A percentile compares a stretch with the other conserved stretches of the same genome.
phyloP scores from a whole-genome alignment of 306 rosid genomes.

The Oemleria cerasiformis region DNA sequence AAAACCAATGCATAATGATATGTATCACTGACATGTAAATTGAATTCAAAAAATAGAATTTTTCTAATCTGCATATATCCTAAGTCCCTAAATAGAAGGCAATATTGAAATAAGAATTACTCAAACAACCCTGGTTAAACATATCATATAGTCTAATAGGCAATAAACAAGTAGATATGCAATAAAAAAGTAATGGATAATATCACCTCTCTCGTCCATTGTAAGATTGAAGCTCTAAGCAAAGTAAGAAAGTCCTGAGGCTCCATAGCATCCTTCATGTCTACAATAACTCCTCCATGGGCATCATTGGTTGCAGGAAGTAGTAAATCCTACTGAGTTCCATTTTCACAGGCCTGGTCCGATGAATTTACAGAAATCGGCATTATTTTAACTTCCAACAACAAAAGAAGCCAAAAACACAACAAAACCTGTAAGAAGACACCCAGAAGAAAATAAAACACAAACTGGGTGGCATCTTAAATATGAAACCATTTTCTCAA shows the following conservation, averaged over 20 bases:
- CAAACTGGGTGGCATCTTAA: neutral
- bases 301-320: slow-evolving; percentile 55
- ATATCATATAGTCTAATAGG: neutral
- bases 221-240: slow-evolving; percentile 62
- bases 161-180: neutral
- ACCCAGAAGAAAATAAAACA: neutral
- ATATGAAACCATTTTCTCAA: neutral
- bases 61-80: neutral
- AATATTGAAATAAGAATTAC: neutral
- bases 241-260: slow-evolving; percentile 38
- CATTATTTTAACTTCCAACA: slow-evolving; percentile 5
- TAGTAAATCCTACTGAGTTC: slow-evolving; percentile 37
- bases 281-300: slow-evolving; percentile 69
- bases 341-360: slow-evolving; percentile 22
- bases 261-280: slow-evolving; percentile 53
- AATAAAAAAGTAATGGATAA: neutral
- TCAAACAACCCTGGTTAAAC: neutral
- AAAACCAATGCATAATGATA: neutral
- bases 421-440: slow-evolving; percentile 7
- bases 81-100: neutral
- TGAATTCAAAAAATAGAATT: neutral
- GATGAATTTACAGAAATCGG: neutral
- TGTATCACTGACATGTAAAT: neutral
- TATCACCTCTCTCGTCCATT: slow-evolving; percentile 73
- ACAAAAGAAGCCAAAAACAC: slow-evolving; percentile 4